phyloP scores from a whole-genome alignment of 176 grass and related monocot genomes.

The Eleusine coracana region DNA sequence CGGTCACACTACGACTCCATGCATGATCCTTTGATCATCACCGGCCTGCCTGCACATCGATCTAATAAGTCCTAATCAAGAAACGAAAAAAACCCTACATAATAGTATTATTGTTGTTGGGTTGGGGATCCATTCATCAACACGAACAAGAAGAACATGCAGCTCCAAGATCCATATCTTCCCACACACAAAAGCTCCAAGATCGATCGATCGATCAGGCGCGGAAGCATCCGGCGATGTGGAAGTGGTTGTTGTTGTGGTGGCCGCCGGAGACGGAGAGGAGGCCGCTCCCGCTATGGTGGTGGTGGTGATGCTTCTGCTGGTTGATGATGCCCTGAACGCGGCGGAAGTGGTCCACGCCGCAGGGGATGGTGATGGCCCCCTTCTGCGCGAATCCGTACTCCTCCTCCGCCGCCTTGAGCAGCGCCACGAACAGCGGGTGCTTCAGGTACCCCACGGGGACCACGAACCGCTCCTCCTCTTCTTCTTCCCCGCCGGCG shows the following conservation, averaged over 20 bases:
- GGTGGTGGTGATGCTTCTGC: constrained; percentile 31
- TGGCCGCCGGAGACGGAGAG: not conserved
- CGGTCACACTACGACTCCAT: not conserved
- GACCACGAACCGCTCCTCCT: constrained; percentile 68
- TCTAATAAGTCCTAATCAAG: constrained; percentile 37
- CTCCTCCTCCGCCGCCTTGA: constrained; percentile 91
- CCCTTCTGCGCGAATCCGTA: constrained; percentile 89
- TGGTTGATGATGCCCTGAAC: constrained; percentile 70
- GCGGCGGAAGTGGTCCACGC: constrained; percentile 79
- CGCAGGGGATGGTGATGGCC: constrained; percentile 91
- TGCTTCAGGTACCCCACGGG: constrained; percentile 84
- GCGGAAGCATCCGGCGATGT: constrained; percentile 77
- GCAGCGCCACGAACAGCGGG: constrained; percentile 74
- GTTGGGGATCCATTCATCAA: not conserved
- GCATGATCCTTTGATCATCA: constrained; percentile 51
- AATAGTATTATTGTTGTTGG: constrained; percentile 14
- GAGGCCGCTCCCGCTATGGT: not conserved
- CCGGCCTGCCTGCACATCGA: not conserved
- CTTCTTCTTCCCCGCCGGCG: constrained; percentile 31
- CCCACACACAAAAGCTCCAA: not conserved
- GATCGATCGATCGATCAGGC: constrained; percentile 16
- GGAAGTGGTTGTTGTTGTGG: constrained; percentile 53
- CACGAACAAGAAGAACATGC: not conserved
- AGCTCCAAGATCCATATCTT: not conserved
- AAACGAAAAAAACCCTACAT: not conserved